Conservation (phyloP, 306 rosid genomes). For the Lagenaria siceraria region DNA sequence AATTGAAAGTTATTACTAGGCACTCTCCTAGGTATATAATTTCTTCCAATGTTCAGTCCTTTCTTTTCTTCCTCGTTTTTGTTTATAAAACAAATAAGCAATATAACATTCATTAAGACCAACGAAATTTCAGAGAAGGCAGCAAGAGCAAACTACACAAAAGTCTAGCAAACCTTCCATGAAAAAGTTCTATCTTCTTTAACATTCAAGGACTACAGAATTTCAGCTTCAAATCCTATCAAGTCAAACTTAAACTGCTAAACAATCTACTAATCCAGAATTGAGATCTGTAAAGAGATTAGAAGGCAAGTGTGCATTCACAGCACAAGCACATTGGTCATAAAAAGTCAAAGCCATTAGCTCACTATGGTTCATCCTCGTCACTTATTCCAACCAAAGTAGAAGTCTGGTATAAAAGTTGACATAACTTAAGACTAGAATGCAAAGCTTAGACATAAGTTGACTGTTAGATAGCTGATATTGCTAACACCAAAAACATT, state of each 20-base stretch:
- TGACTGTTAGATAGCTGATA: neutral
- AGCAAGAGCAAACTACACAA: neutral
- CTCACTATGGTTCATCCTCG: neutral
- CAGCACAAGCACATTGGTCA: neutral
- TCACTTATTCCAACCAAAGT: neutral
- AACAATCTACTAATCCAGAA: neutral
- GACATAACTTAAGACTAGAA: neutral
- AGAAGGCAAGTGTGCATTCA: neutral
- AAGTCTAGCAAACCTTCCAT: neutral
- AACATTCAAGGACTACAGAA: neutral
- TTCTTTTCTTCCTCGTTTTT: neutral
- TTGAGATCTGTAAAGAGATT: neutral
- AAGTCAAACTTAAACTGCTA: neutral
- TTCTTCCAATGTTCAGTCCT: neutral
- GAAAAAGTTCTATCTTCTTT: neutral
- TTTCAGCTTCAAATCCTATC: neutral
- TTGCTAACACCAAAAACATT: neutral
- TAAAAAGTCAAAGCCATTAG: no score
- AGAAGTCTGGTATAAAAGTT: neutral
- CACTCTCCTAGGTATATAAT: neutral
- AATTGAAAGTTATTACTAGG: neutral
- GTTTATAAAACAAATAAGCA: neutral
- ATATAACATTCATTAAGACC: neutral
- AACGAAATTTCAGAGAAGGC: neutral
- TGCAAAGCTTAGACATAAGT: neutral